These are phyloP conservation scores for Eustoma russellianum DNA, from an alignment of 257 asterid genomes.

Conservation along the genomic window DNA sequence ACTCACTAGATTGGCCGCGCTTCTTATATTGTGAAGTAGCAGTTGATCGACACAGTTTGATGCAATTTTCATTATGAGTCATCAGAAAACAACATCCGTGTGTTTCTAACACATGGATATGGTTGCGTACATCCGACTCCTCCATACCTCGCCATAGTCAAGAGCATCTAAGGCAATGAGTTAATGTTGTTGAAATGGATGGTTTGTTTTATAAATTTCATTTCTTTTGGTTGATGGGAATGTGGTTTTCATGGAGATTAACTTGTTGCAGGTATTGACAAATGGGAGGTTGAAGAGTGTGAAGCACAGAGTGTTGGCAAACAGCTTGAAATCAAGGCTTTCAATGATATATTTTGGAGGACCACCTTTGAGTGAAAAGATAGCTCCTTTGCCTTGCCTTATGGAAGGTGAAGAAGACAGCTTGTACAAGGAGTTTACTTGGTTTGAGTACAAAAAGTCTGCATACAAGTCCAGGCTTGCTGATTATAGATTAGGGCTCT, in stretches of 20 bases:
- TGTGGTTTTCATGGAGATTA: not conserved
- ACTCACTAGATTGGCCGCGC: too few relatives aligned
- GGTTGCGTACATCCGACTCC: too few relatives aligned
- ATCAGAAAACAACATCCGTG: too few relatives aligned
- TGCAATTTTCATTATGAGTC: too few relatives aligned
- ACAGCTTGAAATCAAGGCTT: conserved; percentile 22
- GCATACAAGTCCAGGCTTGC: conserved; percentile 23
- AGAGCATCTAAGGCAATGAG: too few relatives aligned
- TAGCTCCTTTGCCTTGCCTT: conserved; percentile 30
- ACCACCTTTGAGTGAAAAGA: conserved; percentile 32
- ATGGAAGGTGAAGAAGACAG: conserved; percentile 24
- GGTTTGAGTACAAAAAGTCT: conserved; percentile 33
- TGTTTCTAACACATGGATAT: too few relatives aligned
- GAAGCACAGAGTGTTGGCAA: conserved; percentile 25
- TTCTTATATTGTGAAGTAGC: too few relatives aligned
- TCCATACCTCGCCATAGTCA: too few relatives aligned
- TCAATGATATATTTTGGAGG: conserved; percentile 38
- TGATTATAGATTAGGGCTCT: conserved; percentile 24
- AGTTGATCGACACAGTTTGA: too few relatives aligned
- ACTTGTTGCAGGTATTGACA: conserved; percentile 27
- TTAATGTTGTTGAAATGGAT: too few relatives aligned
- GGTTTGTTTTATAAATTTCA: not conserved
- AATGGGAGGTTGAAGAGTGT: conserved; percentile 36
- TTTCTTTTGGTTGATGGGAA: not conserved
- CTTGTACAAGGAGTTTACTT: conserved; percentile 36